Evolutionary conservation across 768 basidiomycete species (phyloP).

Genomic region (Lactarius evosmus): DNA sequence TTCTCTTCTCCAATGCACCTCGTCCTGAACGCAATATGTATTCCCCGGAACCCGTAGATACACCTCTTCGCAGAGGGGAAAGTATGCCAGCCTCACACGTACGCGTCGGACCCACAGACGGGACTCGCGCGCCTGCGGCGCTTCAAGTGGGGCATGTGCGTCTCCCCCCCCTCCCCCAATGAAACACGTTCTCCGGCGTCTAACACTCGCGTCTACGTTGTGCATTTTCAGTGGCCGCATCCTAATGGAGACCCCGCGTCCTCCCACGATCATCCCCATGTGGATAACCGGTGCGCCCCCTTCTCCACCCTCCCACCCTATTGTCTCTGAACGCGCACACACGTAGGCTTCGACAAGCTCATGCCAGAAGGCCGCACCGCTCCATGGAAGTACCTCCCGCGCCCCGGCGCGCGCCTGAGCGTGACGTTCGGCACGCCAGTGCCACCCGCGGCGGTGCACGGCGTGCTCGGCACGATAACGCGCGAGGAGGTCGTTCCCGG

Average conservation of each 20-base stretch:
- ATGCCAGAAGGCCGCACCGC: constrained; percentile 85
- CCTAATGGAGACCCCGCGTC: constrained; percentile 61
- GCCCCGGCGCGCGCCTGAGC: constrained; percentile 57
- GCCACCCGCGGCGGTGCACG: constrained; percentile 39
- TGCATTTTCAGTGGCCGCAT: constrained; percentile 64
- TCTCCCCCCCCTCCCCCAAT: constrained; percentile 28
- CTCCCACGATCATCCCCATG: constrained; percentile 85
- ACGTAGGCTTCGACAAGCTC: constrained; percentile 72
- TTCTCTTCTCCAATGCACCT: no score
- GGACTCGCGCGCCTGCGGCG: constrained; percentile 55
- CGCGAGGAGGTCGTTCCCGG: not conserved
- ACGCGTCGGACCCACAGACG: constrained; percentile 37
- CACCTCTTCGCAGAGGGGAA: constrained; percentile 91
- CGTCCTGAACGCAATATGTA: no score
- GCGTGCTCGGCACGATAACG: constrained; percentile 20
- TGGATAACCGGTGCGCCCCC: constrained; percentile 73
- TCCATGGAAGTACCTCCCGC: constrained; percentile 71
- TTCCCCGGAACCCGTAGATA: constrained; percentile 48
- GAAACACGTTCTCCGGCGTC: not conserved
- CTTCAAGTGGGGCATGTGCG: constrained; percentile 97
- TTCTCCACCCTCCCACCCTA: no score
- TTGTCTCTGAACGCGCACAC: not conserved
- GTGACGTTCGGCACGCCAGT: constrained; percentile 82
- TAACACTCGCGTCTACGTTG: not conserved
- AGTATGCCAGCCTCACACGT: constrained; percentile 68